phyloP scores from a whole-genome alignment of 2,329 filamentous ascomycete species.

The Aureobasidium melanogenum region DNA sequence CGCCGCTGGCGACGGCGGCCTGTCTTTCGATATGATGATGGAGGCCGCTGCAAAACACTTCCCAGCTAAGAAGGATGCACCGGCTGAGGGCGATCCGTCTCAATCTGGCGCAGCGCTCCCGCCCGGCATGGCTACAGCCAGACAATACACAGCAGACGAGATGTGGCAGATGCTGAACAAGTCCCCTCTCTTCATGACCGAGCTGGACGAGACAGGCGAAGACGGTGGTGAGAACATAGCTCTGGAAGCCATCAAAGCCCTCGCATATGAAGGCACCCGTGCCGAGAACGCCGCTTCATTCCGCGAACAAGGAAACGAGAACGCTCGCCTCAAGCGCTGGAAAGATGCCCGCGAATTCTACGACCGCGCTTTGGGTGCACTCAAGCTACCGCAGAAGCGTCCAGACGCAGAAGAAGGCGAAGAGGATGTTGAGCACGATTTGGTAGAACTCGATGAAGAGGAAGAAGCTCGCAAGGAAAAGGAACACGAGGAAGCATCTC shows the following conservation, averaged over 20 bases:
- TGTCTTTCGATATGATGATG: conserved; percentile 23
- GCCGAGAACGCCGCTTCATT: conserved; percentile 76
- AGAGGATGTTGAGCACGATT: conserved; percentile 31
- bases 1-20: conserved; percentile 26
- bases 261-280: conserved; percentile 87
- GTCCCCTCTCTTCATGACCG: conserved; percentile 90
- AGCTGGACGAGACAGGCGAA: conserved; percentile 54
- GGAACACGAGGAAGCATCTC: conserved; percentile 62
- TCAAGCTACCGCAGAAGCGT: conserved; percentile 53
- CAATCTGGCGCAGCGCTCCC: conserved; percentile 41
- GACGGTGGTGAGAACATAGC: conserved; percentile 66
- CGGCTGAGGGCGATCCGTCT: conserved; percentile 13
- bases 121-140: conserved; percentile 49
- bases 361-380: conserved; percentile 67
- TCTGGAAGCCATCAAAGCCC: conserved; percentile 76
- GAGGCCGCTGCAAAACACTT: conserved; percentile 8
- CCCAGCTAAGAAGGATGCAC: conserved; percentile 12
- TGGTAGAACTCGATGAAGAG: conserved; percentile 41
- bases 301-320: conserved; percentile 87
- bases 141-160: conserved; percentile 50
- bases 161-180: conserved; percentile 58
- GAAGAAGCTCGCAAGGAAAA: conserved; percentile 54
- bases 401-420: conserved; percentile 33
- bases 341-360: conserved; percentile 87
- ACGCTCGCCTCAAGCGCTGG: conserved; percentile 65